phyloP scores from a whole-genome alignment of 2,329 filamentous ascomycete species.

The Claviceps cyperi region DNA sequence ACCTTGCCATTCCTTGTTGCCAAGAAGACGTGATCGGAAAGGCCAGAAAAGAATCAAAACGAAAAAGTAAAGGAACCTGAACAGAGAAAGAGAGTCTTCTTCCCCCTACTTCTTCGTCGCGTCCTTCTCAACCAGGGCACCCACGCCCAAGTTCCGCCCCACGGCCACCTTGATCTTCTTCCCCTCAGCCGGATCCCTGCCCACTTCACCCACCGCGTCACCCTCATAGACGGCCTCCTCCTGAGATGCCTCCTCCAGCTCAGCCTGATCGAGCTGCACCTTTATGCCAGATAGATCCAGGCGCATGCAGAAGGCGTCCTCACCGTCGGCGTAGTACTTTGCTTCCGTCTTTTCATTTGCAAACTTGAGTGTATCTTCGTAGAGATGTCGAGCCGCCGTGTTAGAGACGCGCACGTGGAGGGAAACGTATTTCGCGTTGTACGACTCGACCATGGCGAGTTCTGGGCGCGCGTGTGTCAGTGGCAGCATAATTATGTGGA shows the following conservation, averaged over 20 bases:
- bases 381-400: constrained; percentile 76
- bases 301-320: constrained; percentile 90
- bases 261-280: constrained; percentile 22
- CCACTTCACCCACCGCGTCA: constrained; percentile 53
- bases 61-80: neutral
- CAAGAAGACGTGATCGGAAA: neutral
- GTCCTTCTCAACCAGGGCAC: constrained; percentile 58
- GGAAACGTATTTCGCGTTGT: constrained; percentile 80
- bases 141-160: constrained; percentile 65
- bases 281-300: constrained; percentile 59
- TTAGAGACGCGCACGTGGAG: constrained; percentile 94
- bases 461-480: constrained; percentile 33
- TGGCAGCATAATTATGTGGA: no score
- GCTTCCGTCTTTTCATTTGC: constrained; percentile 70
- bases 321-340: constrained; percentile 95
- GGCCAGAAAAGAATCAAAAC: neutral
- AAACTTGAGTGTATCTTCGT: constrained; percentile 85
- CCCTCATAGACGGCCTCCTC: constrained; percentile 47
- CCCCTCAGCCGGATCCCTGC: constrained; percentile 29
- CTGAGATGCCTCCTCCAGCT: constrained; percentile 13
- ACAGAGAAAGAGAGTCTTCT: neutral
- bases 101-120: constrained; percentile 28
- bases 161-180: constrained; percentile 77
- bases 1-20: no score
- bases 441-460: constrained; percentile 92